Evolutionary conservation across 2,329 filamentous ascomycete species (phyloP), one percentile per base, ranked within the genome.

Genomic region (Fusarium anthophilum): DNA sequence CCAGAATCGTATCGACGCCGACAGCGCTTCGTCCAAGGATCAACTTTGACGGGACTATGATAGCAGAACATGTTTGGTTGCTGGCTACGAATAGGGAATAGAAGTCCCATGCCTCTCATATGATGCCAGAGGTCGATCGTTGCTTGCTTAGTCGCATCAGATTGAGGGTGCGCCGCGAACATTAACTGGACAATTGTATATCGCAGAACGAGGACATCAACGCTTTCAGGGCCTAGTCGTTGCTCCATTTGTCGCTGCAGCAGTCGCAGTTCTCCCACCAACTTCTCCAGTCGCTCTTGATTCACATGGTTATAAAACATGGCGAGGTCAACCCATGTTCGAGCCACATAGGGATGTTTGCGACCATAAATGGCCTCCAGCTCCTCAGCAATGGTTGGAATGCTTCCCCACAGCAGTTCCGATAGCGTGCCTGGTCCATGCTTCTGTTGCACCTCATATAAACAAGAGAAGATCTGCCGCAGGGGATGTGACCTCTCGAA

Each of bases 361-460:
- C 82, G 80, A 24, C 84, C 81, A 67, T 86, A 85, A 35, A 85
- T 85, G 37, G 83, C 83, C 59, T 86, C 84, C 24, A 86, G 74
- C 69, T 86, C 84, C 56, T 86, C 84, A 4, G 84, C 83, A 65
- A 86, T 82, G 5, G 81, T 81, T 5, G 84, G 82, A 41, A 83
- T 80, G 56, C 83, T 84, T 44, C 78, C 80, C 83, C 83, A 84
- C 5, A 86, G 76, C 18, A 86, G 74, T 59, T 86, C 83, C 10
- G 84, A 86, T n/a, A 86, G 75, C 14, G 82, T 84, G 6, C 74
- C 75, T 13, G 84, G 79, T 6, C 84, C 84, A 65, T 86, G 84
- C 47, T 85, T 85, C 65, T 86, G 84, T 63, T 85, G 83, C 11
- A 86, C 82, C 43, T 86, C 83, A 71, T 86, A 86, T 30, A 86